Evolutionary conservation across 495 filamentous ascomycete genomes (phyloP).

Genomic region (Penicillium alfredii): DNA sequence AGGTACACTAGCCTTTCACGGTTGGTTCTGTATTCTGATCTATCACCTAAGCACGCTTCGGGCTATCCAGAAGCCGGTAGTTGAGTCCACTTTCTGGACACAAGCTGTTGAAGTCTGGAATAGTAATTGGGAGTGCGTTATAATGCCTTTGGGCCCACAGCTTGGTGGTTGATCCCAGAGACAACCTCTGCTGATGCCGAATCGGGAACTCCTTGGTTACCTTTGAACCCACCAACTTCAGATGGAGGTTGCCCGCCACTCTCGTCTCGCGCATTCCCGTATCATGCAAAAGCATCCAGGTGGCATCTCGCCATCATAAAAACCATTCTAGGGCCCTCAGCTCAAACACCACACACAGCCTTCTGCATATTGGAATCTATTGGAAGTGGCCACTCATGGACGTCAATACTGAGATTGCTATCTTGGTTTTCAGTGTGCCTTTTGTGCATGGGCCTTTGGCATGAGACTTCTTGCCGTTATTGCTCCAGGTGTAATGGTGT

Average conservation of each 20-base stretch:
- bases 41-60: slow-evolving; percentile 5
- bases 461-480: too few relatives aligned
- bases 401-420: slow-evolving; percentile 33
- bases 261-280: slow-evolving; percentile 28
- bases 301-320: slow-evolving; percentile 48
- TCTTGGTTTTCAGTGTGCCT: slow-evolving; percentile 21
- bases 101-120: slow-evolving; percentile 16
- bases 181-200: slow-evolving; percentile 5
- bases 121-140: slow-evolving; percentile 13
- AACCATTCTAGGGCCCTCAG: slow-evolving; percentile 40
- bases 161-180: slow-evolving; percentile 39
- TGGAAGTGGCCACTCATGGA: slow-evolving; percentile 60
- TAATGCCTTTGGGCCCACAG: slow-evolving; percentile 36
- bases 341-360: slow-evolving; percentile 53
- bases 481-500: too few relatives aligned
- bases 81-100: slow-evolving; percentile 10
- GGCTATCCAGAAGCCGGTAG: slow-evolving; percentile 14
- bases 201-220: slow-evolving; percentile 3
- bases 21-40: slow-evolving; percentile 6
- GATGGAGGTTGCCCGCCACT: background rate
- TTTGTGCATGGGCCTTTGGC: too few relatives aligned
- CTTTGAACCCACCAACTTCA: slow-evolving; percentile 9
- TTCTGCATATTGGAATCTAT: slow-evolving; percentile 23
- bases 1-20: slow-evolving; percentile 12
- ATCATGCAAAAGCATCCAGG: slow-evolving; percentile 27